phyloP scores from a whole-genome alignment of 805 yeast species.

The Pichia phayaonensis region DNA sequence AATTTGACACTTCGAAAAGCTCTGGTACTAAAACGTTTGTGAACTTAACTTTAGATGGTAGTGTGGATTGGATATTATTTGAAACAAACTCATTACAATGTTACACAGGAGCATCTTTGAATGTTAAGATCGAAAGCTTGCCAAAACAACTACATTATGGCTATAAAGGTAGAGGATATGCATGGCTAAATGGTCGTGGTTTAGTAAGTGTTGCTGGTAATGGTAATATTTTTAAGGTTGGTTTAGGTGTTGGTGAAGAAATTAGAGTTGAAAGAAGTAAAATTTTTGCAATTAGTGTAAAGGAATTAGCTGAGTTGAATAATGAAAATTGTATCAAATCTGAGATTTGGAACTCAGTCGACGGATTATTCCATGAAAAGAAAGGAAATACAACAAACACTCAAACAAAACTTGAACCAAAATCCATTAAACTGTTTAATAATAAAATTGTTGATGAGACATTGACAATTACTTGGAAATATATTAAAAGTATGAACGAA shows the following conservation, averaged over 20 bases:
- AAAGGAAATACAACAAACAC: not conserved
- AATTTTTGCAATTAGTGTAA: conserved; percentile 43
- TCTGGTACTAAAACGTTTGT: conserved; percentile 33
- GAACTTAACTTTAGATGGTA: conserved; percentile 45
- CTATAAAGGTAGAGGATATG: conserved; percentile 33
- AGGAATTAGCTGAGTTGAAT: conserved; percentile 38
- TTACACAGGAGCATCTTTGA: conserved; percentile 46
- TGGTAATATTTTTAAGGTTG: conserved; percentile 45
- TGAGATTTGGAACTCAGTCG: conserved; percentile 11
- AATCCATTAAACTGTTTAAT: not conserved
- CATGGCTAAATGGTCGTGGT: conserved; percentile 51
- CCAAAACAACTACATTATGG: conserved; percentile 34
- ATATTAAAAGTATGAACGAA: not conserved
- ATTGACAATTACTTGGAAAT: not conserved
- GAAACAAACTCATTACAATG: conserved; percentile 40
- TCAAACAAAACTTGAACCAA: no score
- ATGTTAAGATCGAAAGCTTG: conserved; percentile 29
- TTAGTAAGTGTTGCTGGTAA: conserved; percentile 45
- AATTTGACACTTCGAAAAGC: conserved; percentile 11
- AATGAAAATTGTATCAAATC: conserved; percentile 11
- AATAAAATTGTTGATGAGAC: not conserved
- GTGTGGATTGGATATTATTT: conserved; percentile 55
- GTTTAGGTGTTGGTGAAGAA: conserved; percentile 39
- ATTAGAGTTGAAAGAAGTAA: conserved; percentile 38
- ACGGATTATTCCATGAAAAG: conserved; percentile 4